A percentile compares a stretch with the other conserved stretches of the same genome.
Evolutionary conservation across 176 grass and related monocot species (phyloP).

Genomic region (Cenchrus fungigraminus): DNA sequence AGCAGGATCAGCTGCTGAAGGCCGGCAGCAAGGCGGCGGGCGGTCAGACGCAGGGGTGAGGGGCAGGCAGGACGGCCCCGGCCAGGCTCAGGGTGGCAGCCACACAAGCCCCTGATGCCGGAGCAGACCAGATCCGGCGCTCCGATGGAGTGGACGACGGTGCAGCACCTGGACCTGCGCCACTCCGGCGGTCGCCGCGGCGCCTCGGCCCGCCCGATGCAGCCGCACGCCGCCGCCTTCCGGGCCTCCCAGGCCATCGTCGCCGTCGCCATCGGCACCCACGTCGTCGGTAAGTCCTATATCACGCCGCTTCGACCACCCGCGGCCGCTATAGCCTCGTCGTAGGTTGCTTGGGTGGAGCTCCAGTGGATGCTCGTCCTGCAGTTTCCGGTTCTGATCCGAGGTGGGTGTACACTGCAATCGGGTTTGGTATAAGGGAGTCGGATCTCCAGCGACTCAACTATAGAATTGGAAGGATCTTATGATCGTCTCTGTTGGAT

Average conservation of each 20-base stretch:
- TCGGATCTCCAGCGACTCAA: neutral
- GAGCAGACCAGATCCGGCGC: constrained; percentile 14
- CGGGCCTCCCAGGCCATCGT: constrained; percentile 83
- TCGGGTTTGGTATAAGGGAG: neutral
- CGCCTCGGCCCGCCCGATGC: constrained; percentile 59
- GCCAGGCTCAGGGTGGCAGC: constrained; percentile 6
- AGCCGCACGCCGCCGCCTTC: constrained; percentile 88
- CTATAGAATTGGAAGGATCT: neutral
- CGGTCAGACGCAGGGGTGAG: neutral
- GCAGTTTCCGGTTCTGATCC: neutral
- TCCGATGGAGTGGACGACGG: constrained; percentile 85
- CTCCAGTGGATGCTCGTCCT: neutral
- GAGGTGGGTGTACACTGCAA: neutral
- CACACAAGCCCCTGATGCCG: constrained; percentile 36
- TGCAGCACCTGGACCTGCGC: constrained; percentile 96
- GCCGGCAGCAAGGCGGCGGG: neutral
- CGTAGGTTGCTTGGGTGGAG: neutral
- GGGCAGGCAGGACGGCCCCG: neutral
- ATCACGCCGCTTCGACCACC: neutral
- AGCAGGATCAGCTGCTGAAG: constrained; percentile 9
- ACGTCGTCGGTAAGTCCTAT: constrained; percentile 65
- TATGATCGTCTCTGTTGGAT: neutral
- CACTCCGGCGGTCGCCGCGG: constrained; percentile 85
- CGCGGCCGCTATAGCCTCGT: neutral
- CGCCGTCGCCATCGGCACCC: constrained; percentile 82